phyloP scores from a whole-genome alignment of 2,329 filamentous ascomycete genomes.

The Ceratocystis cubensis region DNA sequence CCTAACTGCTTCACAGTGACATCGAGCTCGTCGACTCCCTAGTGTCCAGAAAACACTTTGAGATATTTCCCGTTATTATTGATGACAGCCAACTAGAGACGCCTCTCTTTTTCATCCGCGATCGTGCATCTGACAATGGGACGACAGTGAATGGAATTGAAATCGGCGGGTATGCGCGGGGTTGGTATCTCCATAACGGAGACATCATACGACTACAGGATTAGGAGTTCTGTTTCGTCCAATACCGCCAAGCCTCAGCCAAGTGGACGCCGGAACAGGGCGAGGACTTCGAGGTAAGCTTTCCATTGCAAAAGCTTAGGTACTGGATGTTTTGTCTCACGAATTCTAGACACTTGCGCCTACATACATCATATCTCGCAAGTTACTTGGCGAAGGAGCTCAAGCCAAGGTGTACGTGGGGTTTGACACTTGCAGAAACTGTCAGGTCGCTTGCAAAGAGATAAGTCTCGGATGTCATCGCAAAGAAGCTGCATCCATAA shows the following conservation, averaged over 20 bases:
- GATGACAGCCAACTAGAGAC: slow-evolving; percentile 10
- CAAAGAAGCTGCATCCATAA: slow-evolving; percentile 29
- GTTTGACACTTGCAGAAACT: slow-evolving; percentile 37
- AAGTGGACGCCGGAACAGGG: slow-evolving; percentile 1
- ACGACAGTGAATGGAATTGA: slow-evolving; percentile 39
- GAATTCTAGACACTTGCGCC: slow-evolving; percentile 27
- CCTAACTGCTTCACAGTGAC: slow-evolving; percentile 8
- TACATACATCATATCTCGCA: slow-evolving; percentile 28
- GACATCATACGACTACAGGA: slow-evolving; percentile 35
- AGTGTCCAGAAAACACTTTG: slow-evolving; percentile 20
- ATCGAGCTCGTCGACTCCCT: slow-evolving; percentile 12
- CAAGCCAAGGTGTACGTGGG: slow-evolving; percentile 31
- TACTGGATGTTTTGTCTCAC: neutral
- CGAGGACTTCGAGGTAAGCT: slow-evolving; percentile 10
- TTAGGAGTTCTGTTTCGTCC: slow-evolving; percentile 30
- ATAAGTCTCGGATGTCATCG: neutral
- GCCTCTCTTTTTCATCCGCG: slow-evolving; percentile 39
- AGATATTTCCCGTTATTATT: slow-evolving; percentile 19
- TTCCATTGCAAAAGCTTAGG: neutral
- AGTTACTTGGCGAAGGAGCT: slow-evolving; percentile 30
- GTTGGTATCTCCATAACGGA: slow-evolving; percentile 38
- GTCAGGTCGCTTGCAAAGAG: slow-evolving; percentile 55
- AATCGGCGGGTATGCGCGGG: slow-evolving; percentile 34
- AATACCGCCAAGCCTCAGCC: slow-evolving; percentile 22
- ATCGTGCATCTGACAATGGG: slow-evolving; percentile 42